Evolutionary conservation across 345 rosid genomes (phyloP), one percentile per base, ranked within the genome.

Genomic region (Salix udensis): DNA sequence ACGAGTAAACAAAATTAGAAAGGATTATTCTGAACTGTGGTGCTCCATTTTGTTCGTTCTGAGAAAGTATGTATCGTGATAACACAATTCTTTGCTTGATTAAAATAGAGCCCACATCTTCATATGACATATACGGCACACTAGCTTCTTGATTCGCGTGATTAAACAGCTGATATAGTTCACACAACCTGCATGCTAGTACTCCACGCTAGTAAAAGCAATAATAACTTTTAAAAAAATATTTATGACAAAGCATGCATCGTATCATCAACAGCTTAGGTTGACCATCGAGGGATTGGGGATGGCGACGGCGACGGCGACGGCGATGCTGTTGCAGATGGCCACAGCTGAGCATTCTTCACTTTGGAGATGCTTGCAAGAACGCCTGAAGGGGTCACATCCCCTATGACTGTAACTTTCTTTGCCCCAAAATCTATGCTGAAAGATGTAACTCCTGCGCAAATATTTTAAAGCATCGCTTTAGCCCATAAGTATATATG

Each of bases 391-490:
- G 92, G 89, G 23, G 87, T 87, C 74, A 87, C 90, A 30, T 89
- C 84, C 14, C 90, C 92, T 46, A 75, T 68, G 12, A 89, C 81
- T 28, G 84, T 89, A 70, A 89, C 90, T 71, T 83, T 85, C 88
- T 89, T 87, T 72, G 86, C 69, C 18, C 77, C 81, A 64, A 85
- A 78, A 73, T 89, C 92, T 76, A 87, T 86, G 48, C 83, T 86
- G 81, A 86, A 87, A 60, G 92, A 89, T 81, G 78, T 87, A 81
- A 89, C 92, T 48, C 92, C 92, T 89, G 81, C 81, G 46, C 37
- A 28, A 40, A 77, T 19, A 30, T 24, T 46, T 15, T 16, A 65
- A 67, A 12, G 52, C 18, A 4, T 46, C 46, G 4, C 46, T 42
- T 42, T 2, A 42, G 46, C 46, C 46, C 46, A 10, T 3, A 42